phyloP scores from a whole-genome alignment of 768 basidiomycete species.

The Galerina sulciceps region DNA sequence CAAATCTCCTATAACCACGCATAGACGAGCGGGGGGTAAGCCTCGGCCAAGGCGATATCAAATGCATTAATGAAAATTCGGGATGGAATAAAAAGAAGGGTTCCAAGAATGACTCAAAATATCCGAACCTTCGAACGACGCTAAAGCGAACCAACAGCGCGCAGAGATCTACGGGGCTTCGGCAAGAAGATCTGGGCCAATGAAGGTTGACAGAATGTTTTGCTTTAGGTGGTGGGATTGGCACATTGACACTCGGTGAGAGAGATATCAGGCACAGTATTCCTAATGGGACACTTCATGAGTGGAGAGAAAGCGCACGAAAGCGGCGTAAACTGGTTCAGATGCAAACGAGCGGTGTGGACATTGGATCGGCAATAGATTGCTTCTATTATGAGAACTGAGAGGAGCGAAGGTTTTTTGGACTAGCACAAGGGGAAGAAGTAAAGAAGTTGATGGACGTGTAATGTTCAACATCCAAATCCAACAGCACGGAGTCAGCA shows the following conservation, averaged over 20 bases:
- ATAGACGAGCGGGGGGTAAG: neutral
- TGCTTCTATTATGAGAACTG: constrained; percentile 19
- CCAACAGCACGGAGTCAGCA: constrained; percentile 18
- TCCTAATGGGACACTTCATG: constrained; percentile 4
- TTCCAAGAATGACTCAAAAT: constrained; percentile 2
- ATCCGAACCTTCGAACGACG: constrained; percentile 15
- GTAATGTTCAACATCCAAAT: constrained; percentile 13
- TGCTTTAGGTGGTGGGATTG: constrained; percentile 23
- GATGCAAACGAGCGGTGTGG: constrained; percentile 7
- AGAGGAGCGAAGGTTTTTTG: constrained; percentile 7
- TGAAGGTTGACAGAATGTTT: constrained; percentile 30
- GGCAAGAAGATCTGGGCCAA: constrained; percentile 24
- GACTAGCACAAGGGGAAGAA: constrained; percentile 24
- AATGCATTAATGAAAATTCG: constrained; percentile 9
- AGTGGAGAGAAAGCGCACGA: constrained; percentile 15
- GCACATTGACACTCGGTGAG: constrained; percentile 21
- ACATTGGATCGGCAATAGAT: constrained; percentile 21
- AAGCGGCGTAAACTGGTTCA: constrained; percentile 22
- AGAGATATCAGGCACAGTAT: constrained; percentile 21
- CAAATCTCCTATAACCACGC: constrained; percentile 4
- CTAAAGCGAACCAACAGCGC: constrained; percentile 1
- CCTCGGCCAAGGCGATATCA: neutral
- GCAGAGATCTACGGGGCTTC: constrained; percentile 10
- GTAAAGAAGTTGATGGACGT: constrained; percentile 26
- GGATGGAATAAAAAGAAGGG: neutral